Evolutionary conservation across 1,284 basidiomycete species (phyloP).

Genomic region (Sanghuangporus weigelae): DNA sequence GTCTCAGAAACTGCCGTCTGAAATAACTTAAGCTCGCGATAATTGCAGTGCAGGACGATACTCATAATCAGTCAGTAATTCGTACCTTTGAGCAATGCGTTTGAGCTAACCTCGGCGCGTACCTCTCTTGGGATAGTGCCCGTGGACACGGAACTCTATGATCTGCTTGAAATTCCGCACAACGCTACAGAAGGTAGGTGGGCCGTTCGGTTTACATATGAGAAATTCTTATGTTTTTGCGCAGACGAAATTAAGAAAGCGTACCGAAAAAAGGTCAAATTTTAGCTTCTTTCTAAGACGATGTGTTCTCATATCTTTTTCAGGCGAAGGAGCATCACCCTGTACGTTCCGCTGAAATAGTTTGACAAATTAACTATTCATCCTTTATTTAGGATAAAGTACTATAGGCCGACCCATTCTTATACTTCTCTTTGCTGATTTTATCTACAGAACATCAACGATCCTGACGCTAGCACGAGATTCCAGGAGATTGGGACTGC

Average conservation of each 20-base stretch:
- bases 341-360: constrained; percentile 42
- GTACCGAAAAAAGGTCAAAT: constrained; percentile 74
- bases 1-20: too few species aligned
- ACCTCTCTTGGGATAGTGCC: constrained; percentile 44
- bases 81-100: not conserved
- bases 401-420: constrained; percentile 14
- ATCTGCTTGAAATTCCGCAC: constrained; percentile 68
- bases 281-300: constrained; percentile 18
- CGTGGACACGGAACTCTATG: constrained; percentile 72
- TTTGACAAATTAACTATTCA: not conserved
- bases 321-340: constrained; percentile 90
- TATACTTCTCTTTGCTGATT: not conserved
- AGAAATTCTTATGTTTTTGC: constrained; percentile 7
- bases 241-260: constrained; percentile 87
- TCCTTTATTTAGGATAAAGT: constrained; percentile 56
- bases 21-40: not conserved
- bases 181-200: constrained; percentile 64
- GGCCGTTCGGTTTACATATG: not conserved
- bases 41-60: not conserved
- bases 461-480: constrained; percentile 69
- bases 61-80: not conserved
- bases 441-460: constrained; percentile 61
- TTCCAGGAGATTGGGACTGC: constrained; percentile 89
- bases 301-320: constrained; percentile 20
- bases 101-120: not conserved